Evolutionary conservation across 164 flowering plant species (phyloP), one percentile per base, ranked within the genome.

Genomic region (Tinospora cordifolia): DNA sequence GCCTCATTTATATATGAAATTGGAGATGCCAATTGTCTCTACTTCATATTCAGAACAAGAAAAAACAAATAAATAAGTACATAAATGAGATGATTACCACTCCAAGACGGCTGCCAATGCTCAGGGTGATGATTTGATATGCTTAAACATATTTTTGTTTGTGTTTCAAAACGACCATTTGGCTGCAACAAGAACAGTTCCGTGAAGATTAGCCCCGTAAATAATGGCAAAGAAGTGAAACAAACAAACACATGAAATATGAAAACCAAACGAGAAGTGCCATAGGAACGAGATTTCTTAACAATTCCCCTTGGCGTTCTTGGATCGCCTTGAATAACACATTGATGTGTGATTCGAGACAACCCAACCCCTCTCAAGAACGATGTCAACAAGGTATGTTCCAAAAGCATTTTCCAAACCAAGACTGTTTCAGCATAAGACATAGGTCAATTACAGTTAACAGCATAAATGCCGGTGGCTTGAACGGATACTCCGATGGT

Each of bases 71-170:
- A n/a, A n/a, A n/a, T n/a, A n/a, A n/a, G n/a, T 25, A 15, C 27
- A 44, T 27, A 46, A 58, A 8, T 71, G 30, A 59, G 67, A 62
- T 47, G 66, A 59, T 76, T 86, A 94, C 99, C 99, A 71, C 98
- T 94, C 99, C 98, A 94, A 21, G 99, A 94, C 51, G 99, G 99
- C 79, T 94, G 99, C 98, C 99, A 94, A 77, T 94, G 99, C 84
- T 94, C 99, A 15, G 98, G 99, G 72, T 94, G 99, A 80, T 94
- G 89, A 79, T 92, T 92, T 8, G 98, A 94, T 73, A 92, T 94
- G 75, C 99, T 94, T 64, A 94, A 75, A 78, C 99, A 94, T 63
- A 94, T 92, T 84, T 92, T 94, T 30, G 98, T 94, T 79, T 94
- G 95, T 36, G 97, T 94, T 79, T 92, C 99, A 76, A 92, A 94